Percentiles rank a stretch among this genome's conserved stretches.
Evolutionary conservation across 768 basidiomycete species (phyloP).

Genomic region (Collybia mongolica): DNA sequence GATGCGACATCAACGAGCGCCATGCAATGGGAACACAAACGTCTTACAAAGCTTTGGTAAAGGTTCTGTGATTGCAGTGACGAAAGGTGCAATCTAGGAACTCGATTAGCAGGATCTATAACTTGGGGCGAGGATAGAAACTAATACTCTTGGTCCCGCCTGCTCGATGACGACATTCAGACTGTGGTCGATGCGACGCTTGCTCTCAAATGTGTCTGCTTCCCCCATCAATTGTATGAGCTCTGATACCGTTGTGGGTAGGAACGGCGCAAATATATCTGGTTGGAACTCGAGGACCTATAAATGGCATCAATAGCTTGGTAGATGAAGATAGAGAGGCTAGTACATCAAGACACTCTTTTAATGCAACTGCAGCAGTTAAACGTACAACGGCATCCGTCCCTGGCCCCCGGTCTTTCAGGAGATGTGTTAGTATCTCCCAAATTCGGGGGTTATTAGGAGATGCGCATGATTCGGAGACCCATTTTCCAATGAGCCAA

Average conservation of each 20-base stretch:
- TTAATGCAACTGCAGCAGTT: constrained; percentile 76
- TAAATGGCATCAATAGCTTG: constrained; percentile 6
- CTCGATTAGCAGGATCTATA: not conserved
- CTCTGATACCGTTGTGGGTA: constrained; percentile 58
- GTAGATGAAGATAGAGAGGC: not conserved
- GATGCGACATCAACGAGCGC: not conserved
- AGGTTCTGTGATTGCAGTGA: constrained; percentile 57
- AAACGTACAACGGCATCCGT: constrained; percentile 86
- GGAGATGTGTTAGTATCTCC: constrained; percentile 77
- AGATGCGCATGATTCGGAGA: constrained; percentile 62
- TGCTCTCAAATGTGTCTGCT: constrained; percentile 74
- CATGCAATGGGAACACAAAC: not conserved
- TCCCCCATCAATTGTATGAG: constrained; percentile 72
- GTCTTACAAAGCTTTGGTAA: constrained; percentile 71
- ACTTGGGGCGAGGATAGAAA: not conserved
- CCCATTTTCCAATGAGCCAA: constrained; percentile 92
- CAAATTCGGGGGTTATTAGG: constrained; percentile 68
- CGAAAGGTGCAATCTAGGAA: constrained; percentile 65
- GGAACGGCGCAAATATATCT: constrained; percentile 64
- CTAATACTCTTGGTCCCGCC: constrained; percentile 36
- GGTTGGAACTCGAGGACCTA: constrained; percentile 68
- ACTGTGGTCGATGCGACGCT: constrained; percentile 67
- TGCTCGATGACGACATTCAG: constrained; percentile 70
- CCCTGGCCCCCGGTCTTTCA: constrained; percentile 65
- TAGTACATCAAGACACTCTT: constrained; percentile 84